Conservation (phyloP, 768 basidiomycete genomes). For the Hypholoma sublateritium region DNA sequence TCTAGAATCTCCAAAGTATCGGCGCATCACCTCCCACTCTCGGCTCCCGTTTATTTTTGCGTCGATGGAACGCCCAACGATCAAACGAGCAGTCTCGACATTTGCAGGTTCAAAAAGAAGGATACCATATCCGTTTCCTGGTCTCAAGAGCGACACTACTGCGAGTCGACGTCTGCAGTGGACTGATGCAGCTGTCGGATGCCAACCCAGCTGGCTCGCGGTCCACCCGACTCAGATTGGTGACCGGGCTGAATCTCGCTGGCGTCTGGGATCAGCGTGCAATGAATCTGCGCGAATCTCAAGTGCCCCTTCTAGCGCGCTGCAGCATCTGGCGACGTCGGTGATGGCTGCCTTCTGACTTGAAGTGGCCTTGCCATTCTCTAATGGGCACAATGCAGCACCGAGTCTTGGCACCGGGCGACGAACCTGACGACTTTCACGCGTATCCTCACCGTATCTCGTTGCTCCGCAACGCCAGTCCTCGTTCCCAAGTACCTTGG, state of each 20-base stretch:
- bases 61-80: too few relatives aligned
- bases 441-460: too few relatives aligned
- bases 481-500: too few relatives aligned
- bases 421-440: background rate
- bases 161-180: background rate
- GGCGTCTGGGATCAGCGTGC: background rate
- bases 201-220: too few relatives aligned
- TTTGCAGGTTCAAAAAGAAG: too few relatives aligned
- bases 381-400: background rate
- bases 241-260: background rate
- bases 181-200: background rate
- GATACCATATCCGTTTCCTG: too few relatives aligned
- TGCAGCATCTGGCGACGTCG: background rate
- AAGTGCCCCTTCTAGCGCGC: background rate
- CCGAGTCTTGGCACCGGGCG: background rate
- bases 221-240: background rate
- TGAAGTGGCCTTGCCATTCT: background rate
- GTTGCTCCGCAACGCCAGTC: too few relatives aligned
- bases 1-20: too few relatives aligned
- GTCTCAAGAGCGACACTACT: too few relatives aligned
- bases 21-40: too few relatives aligned
- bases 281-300: slow-evolving; percentile 1
- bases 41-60: too few relatives aligned
- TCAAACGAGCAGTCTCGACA: too few relatives aligned
- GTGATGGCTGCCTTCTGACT: background rate